Evolutionary conservation across 805 yeast species (phyloP), one percentile per base, ranked within the genome.

Genomic region (Saturnispora bothae): DNA sequence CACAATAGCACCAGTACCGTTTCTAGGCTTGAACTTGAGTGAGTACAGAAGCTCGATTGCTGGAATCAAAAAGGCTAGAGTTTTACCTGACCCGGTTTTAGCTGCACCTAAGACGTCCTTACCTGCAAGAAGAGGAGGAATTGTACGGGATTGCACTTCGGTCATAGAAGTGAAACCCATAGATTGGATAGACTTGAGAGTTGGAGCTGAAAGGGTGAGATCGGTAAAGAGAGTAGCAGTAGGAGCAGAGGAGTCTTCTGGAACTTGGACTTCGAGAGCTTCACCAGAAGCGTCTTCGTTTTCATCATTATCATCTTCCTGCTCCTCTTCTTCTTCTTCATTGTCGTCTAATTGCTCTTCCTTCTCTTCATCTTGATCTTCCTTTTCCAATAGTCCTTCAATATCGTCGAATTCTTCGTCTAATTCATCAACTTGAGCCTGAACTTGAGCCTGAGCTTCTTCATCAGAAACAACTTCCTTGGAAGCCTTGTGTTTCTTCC

Each of bases 81-180:
- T 92, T 65, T 92, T 92, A 57, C 99, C 99, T 1, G 96, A 86
- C 39, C 99, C 99, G 3, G 99, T 92, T 64, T 88, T 89, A 41
- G 99, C 99, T n/a, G 98, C 98, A 48, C 98, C 99, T 39, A 92
- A 69, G 16, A 94, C 97, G 62, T 92, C 99, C 50, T 89, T 76
- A 31, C 98, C 98, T 1, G 97, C 96, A 46, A 94, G 64, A 45
- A 92, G 68, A 9, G 98, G 97, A 5, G 98, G 97, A 40, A 92
- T 92, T 10, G 98, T 86, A 62, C 89, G 77, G 20, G 94, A 80
- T 63, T 92, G 99, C 8, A 92, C 97, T 46, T 78, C 76, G 1
- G 99, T 94, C 96, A 92, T 84, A 37, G 65, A 79, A 12, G 74
- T 68, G 64, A 92, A 92, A 1, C 96, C 96, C 96, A 92, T 83